A percentile compares a stretch with the other conserved stretches of the same genome.
phyloP scores from a whole-genome alignment of 148 eudicot species.

The Polygonum aviculare region DNA sequence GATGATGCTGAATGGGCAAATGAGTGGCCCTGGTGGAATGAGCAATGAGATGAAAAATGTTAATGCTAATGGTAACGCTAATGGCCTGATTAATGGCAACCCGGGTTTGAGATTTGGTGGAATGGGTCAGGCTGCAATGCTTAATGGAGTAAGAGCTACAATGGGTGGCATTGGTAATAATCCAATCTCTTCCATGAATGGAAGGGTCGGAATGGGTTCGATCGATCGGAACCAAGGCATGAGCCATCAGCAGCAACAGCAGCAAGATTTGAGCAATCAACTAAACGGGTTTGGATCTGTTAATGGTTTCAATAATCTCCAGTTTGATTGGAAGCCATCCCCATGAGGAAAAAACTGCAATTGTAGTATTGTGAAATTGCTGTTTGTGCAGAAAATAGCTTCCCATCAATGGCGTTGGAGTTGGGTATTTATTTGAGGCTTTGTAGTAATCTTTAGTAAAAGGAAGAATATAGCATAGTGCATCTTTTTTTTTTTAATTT shows the following conservation, averaged over 20 bases:
- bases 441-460: not conserved
- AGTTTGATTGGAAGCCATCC: conserved; percentile 17
- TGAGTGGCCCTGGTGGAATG: conserved; percentile 37
- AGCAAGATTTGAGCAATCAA: conserved; percentile 8
- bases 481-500: not conserved
- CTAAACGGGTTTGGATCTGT: conserved; percentile 11
- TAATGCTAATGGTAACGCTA: conserved; percentile 32
- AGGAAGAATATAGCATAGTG: conserved; percentile 5
- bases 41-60: conserved; percentile 61
- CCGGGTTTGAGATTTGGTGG: conserved; percentile 48
- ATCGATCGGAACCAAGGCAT: conserved; percentile 49
- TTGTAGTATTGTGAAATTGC: not conserved
- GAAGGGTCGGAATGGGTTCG: conserved; percentile 46
- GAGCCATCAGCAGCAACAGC: conserved; percentile 20
- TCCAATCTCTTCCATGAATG: conserved; percentile 47
- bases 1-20: conserved; percentile 59
- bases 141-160: conserved; percentile 59
- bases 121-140: conserved; percentile 48
- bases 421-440: not conserved
- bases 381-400: not conserved
- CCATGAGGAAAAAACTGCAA: conserved; percentile 4
- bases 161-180: conserved; percentile 41
- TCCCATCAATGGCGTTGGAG: not conserved
- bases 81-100: conserved; percentile 34
- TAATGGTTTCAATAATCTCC: conserved; percentile 18